Percentiles rank a stretch among this genome's conserved stretches.
phyloP scores from a whole-genome alignment of 352 stramenopile genomes.

The Globisporangium polare region DNA sequence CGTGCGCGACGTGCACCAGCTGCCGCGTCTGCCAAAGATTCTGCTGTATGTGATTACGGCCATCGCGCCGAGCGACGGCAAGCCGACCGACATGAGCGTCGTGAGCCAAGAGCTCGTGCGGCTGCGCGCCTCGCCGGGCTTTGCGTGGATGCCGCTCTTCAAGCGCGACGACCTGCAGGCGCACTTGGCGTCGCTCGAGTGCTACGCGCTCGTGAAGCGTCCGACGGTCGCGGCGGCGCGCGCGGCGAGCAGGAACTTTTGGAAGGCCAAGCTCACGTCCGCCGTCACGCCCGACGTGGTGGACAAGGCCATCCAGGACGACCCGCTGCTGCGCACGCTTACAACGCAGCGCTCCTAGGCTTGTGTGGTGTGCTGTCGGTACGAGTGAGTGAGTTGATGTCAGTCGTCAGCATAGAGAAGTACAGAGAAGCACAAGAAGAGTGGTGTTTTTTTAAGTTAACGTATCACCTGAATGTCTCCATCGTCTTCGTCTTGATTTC shows the following conservation, averaged over 20 bases:
- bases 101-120: conserved; percentile 46
- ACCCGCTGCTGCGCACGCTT: conserved; percentile 38
- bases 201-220: conserved; percentile 61
- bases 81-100: conserved; percentile 34
- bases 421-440: background rate
- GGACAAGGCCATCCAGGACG: conserved; percentile 35
- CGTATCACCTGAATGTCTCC: too few relatives aligned
- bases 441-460: too few relatives aligned
- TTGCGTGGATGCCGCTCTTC: conserved; percentile 57
- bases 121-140: conserved; percentile 27
- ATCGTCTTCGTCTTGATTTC: too few relatives aligned
- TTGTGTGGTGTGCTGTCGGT: background rate
- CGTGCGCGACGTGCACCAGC: conserved; percentile 52
- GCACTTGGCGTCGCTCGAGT: conserved; percentile 62
- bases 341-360: conserved; percentile 8
- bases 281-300: conserved; percentile 46
- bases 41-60: conserved; percentile 61
- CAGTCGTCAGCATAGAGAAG: background rate
- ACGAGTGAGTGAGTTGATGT: background rate
- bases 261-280: conserved; percentile 43
- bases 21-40: conserved; percentile 62
- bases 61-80: conserved; percentile 35
- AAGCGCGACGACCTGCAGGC: conserved; percentile 55
- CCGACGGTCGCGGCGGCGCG: conserved; percentile 14
- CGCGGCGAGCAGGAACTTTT: conserved; percentile 31